Evolutionary conservation across 129 eudicot species (phyloP), one percentile per base, ranked within the genome.

Genomic region (Helianthus tuberosus): DNA sequence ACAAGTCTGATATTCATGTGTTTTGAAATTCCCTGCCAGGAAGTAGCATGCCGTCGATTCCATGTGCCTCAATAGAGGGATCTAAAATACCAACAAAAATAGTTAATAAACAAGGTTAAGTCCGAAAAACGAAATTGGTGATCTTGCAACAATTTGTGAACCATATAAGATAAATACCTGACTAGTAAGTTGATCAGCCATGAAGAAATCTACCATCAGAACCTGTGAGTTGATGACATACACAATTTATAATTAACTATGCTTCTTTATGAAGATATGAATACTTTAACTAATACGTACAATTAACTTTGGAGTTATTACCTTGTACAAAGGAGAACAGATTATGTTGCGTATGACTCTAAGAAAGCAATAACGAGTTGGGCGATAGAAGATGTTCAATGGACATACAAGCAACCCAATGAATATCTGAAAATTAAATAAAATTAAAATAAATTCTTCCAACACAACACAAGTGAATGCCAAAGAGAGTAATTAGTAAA

Each of bases 301-400:
- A 43, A 43, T 8, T 50, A n/a, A 51, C 6, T 51, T 51, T 51
- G 57, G 57, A n/a, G 57, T n/a, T 27, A 4, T 15, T 87, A 94
- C 99, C 97, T 89, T 95, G 70, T 95, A 91, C 79, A 95, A 91
- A n/a, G 99, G 97, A 82, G 99, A 95, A 81, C 86, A 90, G 1
- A 93, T 82, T 15, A 93, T 93, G 84, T 93, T 90, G 36, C 98
- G 93, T 10, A 90, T 86, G 71, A 93, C 89, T 78, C 82, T 80
- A 54, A 93, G 70, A 89, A 93, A 93, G 72, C 83, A 93, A 76
- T 72, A 93, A 11, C 98, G 90, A 1, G 98, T 93, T 14, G 98
- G 74, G 11, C 97, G 97, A 75, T 91, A 95, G 64, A 86, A 85
- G 6, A 87, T 66, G 80, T 95, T 95, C 15, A 95, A 64, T 5